Conservation (phyloP, 2,329 filamentous ascomycete genomes). For the Colletotrichum sp. region DNA sequence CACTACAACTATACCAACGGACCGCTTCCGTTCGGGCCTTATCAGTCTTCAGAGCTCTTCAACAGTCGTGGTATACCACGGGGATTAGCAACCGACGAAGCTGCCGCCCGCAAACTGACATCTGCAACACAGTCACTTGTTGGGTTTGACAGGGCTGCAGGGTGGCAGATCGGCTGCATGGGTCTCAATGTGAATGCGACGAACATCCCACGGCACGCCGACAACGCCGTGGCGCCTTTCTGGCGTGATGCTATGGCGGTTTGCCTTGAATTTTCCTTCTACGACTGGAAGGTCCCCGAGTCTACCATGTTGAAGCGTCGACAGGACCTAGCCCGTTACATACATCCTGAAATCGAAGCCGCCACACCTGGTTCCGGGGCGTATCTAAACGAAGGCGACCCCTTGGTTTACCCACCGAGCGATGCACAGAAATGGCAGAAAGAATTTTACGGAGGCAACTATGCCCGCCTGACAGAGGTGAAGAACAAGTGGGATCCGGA, state of each 20-base stretch:
- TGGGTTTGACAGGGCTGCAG: background rate
- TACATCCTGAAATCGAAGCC: constrained; percentile 30
- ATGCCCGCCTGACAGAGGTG: constrained; percentile 26
- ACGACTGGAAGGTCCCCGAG: background rate
- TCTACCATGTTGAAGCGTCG: background rate
- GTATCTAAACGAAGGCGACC: constrained; percentile 57
- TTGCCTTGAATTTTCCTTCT: background rate
- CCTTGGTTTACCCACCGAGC: constrained; percentile 38
- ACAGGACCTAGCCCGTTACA: background rate
- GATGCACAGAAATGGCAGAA: constrained; percentile 29
- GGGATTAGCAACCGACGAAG: background rate
- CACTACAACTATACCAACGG: background rate
- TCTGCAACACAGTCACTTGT: background rate
- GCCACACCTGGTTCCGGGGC: constrained; percentile 44
- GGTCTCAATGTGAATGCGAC: background rate
- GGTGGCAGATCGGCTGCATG: background rate
- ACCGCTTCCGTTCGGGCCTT: background rate
- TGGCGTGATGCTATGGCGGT: background rate
- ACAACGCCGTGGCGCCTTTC: background rate
- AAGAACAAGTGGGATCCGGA: constrained; percentile 35
- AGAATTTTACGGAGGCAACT: constrained; percentile 31
- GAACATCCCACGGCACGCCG: background rate
- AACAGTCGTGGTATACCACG: background rate
- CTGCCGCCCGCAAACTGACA: background rate
- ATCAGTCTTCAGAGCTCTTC: background rate